phyloP scores from a whole-genome alignment of 2,329 filamentous ascomycete genomes.

The Emmonsia crescens region DNA sequence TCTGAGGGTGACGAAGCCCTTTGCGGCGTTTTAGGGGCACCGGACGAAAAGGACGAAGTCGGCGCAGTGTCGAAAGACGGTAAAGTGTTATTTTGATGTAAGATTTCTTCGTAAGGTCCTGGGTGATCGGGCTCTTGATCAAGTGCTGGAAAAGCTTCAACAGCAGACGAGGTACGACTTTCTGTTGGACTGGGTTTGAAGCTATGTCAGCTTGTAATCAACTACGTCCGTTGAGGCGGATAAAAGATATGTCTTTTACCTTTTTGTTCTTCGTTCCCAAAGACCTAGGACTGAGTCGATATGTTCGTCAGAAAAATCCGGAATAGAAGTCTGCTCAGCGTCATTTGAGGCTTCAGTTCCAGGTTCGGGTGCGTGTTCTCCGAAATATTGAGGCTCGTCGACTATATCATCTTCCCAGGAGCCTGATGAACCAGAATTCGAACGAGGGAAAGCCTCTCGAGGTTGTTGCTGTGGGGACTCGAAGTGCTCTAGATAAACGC shows the following conservation, averaged over 20 bases:
- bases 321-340: neutral
- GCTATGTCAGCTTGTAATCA: neutral
- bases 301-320: neutral
- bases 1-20: neutral
- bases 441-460: neutral
- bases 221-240: neutral
- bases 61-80: neutral
- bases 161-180: neutral
- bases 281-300: neutral
- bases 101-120: neutral
- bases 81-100: no score
- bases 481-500: neutral
- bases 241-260: neutral
- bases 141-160: neutral
- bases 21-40: neutral
- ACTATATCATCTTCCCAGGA: neutral
- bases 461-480: neutral
- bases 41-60: neutral
- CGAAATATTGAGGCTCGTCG: neutral
- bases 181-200: neutral
- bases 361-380: neutral
- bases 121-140: neutral
- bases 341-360: neutral
- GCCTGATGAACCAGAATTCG: neutral
- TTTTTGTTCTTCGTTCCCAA: neutral